phyloP scores from a whole-genome alignment of 768 basidiomycete species.

The Leccinellum luteum region DNA sequence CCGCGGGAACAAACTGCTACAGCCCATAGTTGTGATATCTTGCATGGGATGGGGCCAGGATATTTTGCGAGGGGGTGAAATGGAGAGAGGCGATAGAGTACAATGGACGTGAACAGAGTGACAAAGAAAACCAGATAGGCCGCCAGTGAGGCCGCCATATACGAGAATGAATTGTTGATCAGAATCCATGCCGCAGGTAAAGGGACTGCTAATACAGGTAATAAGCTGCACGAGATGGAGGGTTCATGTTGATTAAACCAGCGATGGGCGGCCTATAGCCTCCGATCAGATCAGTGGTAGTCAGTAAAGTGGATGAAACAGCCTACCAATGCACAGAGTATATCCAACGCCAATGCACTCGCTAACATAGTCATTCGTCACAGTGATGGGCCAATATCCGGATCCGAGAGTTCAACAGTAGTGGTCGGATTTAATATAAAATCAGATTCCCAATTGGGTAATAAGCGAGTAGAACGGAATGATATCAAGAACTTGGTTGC shows the following conservation, averaged over 20 bases:
- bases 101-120: constrained; percentile 27
- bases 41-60: constrained; percentile 35
- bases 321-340: constrained; percentile 21
- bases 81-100: constrained; percentile 37
- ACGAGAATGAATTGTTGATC: constrained; percentile 6
- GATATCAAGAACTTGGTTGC: too few relatives aligned
- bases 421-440: neutral
- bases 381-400: too few relatives aligned
- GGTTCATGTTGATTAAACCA: constrained; percentile 21
- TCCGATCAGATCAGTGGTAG: neutral
- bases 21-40: constrained; percentile 31
- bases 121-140: constrained; percentile 18
- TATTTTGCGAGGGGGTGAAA: constrained; percentile 38
- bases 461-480: constrained; percentile 2
- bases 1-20: constrained; percentile 18
- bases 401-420: neutral
- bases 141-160: constrained; percentile 3
- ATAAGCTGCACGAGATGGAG: constrained; percentile 11
- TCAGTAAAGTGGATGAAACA: neutral
- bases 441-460: too few relatives aligned
- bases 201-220: constrained; percentile 12
- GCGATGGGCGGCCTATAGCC: constrained; percentile 13
- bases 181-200: constrained; percentile 12
- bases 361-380: constrained; percentile 8
- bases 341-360: constrained; percentile 8